Evolutionary conservation across 805 yeast genomes (phyloP), one percentile per base, ranked within the genome.

Genomic region (Jamesozyma lodderae): DNA sequence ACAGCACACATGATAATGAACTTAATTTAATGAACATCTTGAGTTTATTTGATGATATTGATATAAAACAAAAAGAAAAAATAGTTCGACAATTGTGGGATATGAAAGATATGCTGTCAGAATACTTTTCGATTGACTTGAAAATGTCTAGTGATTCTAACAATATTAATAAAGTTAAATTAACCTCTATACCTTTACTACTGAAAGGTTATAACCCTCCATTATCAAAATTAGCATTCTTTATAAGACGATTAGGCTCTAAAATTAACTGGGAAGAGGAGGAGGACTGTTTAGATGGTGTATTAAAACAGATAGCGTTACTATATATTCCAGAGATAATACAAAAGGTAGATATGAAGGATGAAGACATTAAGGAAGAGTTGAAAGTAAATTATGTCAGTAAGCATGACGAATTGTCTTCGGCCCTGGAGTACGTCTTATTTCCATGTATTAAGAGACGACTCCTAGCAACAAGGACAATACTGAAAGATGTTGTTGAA

Each of bases 31-130:
- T 24, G 6, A 41, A 48, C n/a, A 14, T 57, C 32, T 18, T 57
- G 18, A 19, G 44, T 9, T 37, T 38, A 2, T 41, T 57, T 14
- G 48, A 45, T 9, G 42, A 48, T 15, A 35, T 55, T 10, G 35
- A 45, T 1, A 45, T 44, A 11, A 45, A 45, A 2, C 37, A 44
- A 44, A 47, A 67, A 1, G 46, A 57, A 8, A 42, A 45, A 2
- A 51, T 60, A 0, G 31, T 64, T 0, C 40, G 41, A 4, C 47
- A 45, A 6, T 38, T 76, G 1, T 52, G 57, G 23, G 63, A 57
- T 0, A 81, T 83, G 88, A 63, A 62, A 15, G 86, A 77, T 3
- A 90, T 92, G 97, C 66, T 82, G 29, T 51, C 61, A 4, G 96
- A 88, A 48, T 92, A 92, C 49, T 92, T 88, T 55, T 66, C 71